Conservation (phyloP, 1,284 basidiomycete genomes). For the Cutaneotrichosporon cavernicola region DNA sequence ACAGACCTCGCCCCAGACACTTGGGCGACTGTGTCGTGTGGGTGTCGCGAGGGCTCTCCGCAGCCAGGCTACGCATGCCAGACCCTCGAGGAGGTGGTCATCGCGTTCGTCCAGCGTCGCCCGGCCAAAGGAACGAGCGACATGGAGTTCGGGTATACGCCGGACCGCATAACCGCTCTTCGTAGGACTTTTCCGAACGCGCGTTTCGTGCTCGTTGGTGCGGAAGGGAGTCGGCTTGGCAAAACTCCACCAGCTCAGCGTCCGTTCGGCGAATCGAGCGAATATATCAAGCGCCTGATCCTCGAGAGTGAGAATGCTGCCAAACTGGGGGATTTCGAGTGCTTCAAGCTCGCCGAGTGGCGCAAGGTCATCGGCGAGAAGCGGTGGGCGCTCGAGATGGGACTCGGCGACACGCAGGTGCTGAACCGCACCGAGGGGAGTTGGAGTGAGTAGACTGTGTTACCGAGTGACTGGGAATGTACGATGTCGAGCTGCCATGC, state of each 20-base stretch:
- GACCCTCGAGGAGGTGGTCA: background rate
- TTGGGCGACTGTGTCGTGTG: background rate
- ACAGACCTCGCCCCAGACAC: background rate
- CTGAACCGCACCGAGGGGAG: background rate
- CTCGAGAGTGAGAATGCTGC: background rate
- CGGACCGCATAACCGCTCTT: background rate
- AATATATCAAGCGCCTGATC: background rate
- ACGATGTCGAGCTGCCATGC: too few relatives aligned
- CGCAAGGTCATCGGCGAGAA: background rate
- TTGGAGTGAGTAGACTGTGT: too few relatives aligned
- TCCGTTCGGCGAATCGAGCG: background rate
- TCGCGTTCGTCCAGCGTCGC: background rate
- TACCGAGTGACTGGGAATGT: too few relatives aligned
- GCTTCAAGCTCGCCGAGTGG: slow-evolving; percentile 4
- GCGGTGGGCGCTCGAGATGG: slow-evolving; percentile 9
- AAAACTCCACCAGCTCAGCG: background rate
- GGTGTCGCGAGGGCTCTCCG: background rate
- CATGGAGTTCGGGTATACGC: background rate
- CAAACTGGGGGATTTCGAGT: background rate
- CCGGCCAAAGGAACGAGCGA: background rate
- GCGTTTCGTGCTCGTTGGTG: background rate
- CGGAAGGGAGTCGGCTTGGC: background rate
- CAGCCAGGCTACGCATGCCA: background rate
- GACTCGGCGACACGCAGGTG: slow-evolving; percentile 3
- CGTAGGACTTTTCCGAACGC: background rate